A percentile compares a stretch with the other conserved stretches of the same genome.
Conservation (phyloP, 176 grass and related monocot species). For the Rhynchospora pubera region DNA sequence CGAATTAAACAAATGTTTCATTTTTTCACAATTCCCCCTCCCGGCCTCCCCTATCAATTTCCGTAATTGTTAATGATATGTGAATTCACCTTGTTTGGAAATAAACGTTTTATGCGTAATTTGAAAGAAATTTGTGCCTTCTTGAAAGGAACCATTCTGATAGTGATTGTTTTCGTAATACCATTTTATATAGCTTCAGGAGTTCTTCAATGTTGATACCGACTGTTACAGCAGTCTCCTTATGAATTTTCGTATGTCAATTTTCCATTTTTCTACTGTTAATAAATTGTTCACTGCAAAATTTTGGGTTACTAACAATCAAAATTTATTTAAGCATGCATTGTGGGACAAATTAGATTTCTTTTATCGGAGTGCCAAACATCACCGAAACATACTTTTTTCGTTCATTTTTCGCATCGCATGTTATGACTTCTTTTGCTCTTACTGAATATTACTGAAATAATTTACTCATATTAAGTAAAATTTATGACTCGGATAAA, state of each 20-base stretch:
- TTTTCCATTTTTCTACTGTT: background rate
- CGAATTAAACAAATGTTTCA: too few relatives aligned
- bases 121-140: background rate
- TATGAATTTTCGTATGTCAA: too few relatives aligned
- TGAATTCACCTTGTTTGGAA: too few relatives aligned
- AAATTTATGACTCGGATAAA: background rate
- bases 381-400: background rate
- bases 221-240: too few relatives aligned
- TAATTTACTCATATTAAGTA: background rate
- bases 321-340: background rate
- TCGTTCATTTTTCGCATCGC: background rate
- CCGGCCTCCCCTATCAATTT: too few relatives aligned
- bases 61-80: too few relatives aligned
- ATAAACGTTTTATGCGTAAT: background rate
- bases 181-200: too few relatives aligned
- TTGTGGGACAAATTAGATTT: background rate
- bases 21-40: too few relatives aligned
- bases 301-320: background rate
- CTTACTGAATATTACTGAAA: background rate
- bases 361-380: background rate
- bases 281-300: background rate
- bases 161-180: too few relatives aligned
- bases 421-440: background rate
- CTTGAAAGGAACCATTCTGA: background rate
- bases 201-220: too few relatives aligned